phyloP scores from a whole-genome alignment of 805 yeast genomes.

The Starmerella powellii region DNA sequence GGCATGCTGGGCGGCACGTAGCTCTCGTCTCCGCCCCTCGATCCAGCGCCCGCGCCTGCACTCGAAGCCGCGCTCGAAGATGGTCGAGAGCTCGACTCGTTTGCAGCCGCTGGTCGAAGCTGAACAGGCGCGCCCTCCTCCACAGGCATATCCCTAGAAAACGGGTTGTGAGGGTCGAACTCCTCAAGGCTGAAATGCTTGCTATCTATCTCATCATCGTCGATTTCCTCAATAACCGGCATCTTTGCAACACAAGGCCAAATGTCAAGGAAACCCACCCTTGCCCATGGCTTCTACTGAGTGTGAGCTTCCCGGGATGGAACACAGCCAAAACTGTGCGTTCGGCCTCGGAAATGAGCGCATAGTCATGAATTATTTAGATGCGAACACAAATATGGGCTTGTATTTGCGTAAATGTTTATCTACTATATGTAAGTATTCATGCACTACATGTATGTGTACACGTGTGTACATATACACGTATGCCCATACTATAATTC shows the following conservation, averaged over 20 bases:
- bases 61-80: neutral
- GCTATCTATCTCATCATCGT: conserved; percentile 67
- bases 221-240: conserved; percentile 35
- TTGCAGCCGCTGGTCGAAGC: conserved; percentile 18
- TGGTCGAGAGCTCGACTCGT: neutral
- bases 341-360: no score
- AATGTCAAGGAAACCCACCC: neutral
- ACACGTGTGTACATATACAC: no score
- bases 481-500: no score
- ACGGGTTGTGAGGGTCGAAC: conserved; percentile 48
- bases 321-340: no score
- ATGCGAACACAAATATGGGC: no score
- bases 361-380: no score
- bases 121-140: conserved; percentile 20
- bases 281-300: no score
- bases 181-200: conserved; percentile 90
- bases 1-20: neutral
- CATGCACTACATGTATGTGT: no score
- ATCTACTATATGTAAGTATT: no score
- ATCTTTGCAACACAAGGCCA: conserved; percentile 9
- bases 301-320: no score
- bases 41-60: neutral
- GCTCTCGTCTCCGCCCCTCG: neutral
- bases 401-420: no score
- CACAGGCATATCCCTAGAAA: conserved; percentile 25